Evolutionary conservation across 495 filamentous ascomycete species (phyloP), one percentile per base, ranked within the genome.

Genomic region (Collariella sp.): DNA sequence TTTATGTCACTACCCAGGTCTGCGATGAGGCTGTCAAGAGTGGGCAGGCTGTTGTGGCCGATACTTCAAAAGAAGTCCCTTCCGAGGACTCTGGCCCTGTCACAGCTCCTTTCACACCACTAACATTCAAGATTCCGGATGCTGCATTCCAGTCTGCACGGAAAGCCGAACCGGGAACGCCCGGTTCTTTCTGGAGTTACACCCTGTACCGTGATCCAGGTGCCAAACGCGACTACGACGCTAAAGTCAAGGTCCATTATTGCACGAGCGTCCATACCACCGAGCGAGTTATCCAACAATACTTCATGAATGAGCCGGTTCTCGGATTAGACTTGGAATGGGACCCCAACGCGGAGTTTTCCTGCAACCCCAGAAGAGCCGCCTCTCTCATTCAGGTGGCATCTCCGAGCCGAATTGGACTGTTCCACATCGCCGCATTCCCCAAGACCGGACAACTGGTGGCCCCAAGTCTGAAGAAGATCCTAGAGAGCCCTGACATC

Each of bases 241-340:
- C 60, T 12, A 71, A 66, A 38, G 77, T 87, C 26, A 75, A 72
- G 39, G 79, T 95, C 4, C 84, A 94, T 63, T 94, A 94, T 62
- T 91, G 88, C 72, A 78, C 71, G 46, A 82, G 73, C 41, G 74
- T 72, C n/a, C 69, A 77, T 46, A 81, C 77, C 2, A 83, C 84
- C 3, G 86, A 95, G 62, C 67, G 71, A 11, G 76, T 88, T 2
- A 64, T 78, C 40, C 72, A 83, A 15, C 67, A 83, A 29, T 78
- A 86, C 35, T 91, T 96, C 56, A 64, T 83, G 36, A 53, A 80
- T 12, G 80, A 91, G 59, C 74, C 80, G 50, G 66, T 95, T 10
- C 64, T 95, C 35, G 87, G 88, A 7, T 88, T 95, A 56, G 90
- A 96, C 63, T 75, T 96, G 60, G 90, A 96, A 70, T 96, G 90